Conservation (phyloP, 164 flowering plant genomes). For the Saururus chinensis region DNA sequence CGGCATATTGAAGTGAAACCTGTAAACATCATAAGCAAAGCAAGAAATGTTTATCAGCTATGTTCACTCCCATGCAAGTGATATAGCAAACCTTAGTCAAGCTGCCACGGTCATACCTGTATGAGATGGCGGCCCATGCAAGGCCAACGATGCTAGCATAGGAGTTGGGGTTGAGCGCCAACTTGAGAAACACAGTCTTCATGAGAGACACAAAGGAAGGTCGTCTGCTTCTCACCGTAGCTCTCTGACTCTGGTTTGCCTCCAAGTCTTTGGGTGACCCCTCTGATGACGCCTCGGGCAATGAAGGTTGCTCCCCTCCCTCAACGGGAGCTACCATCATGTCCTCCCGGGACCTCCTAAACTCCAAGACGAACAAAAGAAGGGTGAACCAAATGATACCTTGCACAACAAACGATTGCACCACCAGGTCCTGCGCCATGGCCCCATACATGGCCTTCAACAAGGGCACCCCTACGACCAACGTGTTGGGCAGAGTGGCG, state of each 20-base stretch:
- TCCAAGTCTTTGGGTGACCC: conserved; percentile 20
- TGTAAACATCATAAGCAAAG: conserved; percentile 8
- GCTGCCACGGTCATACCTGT: conserved; percentile 26
- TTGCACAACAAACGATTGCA: conserved; percentile 51
- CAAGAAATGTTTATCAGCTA: too few species aligned
- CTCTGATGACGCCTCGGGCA: neutral
- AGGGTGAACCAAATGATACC: conserved; percentile 51
- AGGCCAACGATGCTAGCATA: conserved; percentile 55
- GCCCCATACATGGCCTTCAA: conserved; percentile 63
- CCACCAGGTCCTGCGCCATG: conserved; percentile 44
- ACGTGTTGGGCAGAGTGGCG: conserved; percentile 46
- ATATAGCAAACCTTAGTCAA: too few species aligned
- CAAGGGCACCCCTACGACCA: conserved; percentile 69
- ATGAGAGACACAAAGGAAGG: conserved; percentile 34
- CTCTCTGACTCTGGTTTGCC: conserved; percentile 9
- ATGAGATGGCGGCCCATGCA: conserved; percentile 54
- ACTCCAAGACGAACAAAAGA: conserved; percentile 47
- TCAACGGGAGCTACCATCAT: neutral
- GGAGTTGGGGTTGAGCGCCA: conserved; percentile 51
- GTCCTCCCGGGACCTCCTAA: conserved; percentile 23
- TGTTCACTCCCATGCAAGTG: too few species aligned
- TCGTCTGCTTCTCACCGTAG: conserved; percentile 2
- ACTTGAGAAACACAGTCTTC: conserved; percentile 48
- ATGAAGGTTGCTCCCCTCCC: neutral
- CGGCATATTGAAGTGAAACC: conserved; percentile 67